Evolutionary conservation across 2,329 filamentous ascomycete species (phyloP).

Genomic region (Tolypocladium amazonense): DNA sequence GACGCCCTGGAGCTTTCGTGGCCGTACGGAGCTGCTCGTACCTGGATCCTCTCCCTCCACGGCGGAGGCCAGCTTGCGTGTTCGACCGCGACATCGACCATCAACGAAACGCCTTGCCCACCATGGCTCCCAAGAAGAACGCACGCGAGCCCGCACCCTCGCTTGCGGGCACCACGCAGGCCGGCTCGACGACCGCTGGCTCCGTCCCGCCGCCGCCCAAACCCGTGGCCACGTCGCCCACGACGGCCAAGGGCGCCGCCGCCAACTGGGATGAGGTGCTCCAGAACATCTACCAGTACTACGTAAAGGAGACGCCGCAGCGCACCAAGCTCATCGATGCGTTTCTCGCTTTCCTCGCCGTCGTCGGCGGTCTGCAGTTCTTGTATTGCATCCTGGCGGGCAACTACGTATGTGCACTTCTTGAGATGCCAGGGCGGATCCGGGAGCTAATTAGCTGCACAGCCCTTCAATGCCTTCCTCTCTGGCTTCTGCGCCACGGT

Average conservation of each 20-base stretch:
- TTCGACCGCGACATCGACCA: background rate
- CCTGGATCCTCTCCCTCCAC: constrained; percentile 1
- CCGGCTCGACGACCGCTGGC: constrained; percentile 15
- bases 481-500: constrained; percentile 91
- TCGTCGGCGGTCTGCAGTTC: constrained; percentile 85
- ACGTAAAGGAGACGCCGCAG: constrained; percentile 73
- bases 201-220: constrained; percentile 14
- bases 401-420: constrained; percentile 72
- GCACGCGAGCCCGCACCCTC: constrained; percentile 21
- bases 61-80: background rate
- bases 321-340: constrained; percentile 84
- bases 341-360: constrained; percentile 80
- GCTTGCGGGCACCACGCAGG: constrained; percentile 19
- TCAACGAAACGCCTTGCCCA: constrained; percentile 3
- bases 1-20: constrained; percentile 26
- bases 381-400: constrained; percentile 83
- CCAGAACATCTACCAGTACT: constrained; percentile 63
- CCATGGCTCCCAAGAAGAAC: constrained; percentile 43
- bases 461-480: constrained; percentile 99
- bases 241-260: constrained; percentile 12
- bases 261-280: constrained; percentile 49
- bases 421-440: background rate
- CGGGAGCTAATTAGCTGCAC: constrained; percentile 8
- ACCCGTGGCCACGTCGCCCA: constrained; percentile 4
- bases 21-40: constrained; percentile 10